Evolutionary conservation across 345 rosid species (phyloP).

Genomic region (Arabis hirsuta): DNA sequence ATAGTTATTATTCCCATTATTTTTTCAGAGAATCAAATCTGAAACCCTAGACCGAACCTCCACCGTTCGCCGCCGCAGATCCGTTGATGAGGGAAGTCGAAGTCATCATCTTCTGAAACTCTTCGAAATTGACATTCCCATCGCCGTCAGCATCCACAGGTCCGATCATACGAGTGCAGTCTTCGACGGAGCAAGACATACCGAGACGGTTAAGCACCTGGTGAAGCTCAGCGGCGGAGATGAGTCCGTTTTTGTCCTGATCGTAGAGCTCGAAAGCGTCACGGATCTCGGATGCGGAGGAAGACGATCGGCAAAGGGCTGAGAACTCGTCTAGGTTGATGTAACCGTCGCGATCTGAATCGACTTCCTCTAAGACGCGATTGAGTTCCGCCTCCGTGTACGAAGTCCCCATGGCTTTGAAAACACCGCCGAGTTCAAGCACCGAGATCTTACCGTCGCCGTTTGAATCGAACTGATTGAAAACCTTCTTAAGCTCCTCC

Average conservation of each 20-base stretch:
- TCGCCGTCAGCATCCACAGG: constrained; percentile 88
- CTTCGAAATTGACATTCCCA: constrained; percentile 74
- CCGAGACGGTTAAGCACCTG: constrained; percentile 66
- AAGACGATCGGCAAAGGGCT: constrained; percentile 56
- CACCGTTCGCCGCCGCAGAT: constrained; percentile 12
- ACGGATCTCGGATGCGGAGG: constrained; percentile 63
- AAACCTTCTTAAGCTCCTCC: constrained; percentile 64
- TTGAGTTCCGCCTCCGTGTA: constrained; percentile 53
- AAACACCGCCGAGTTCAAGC: constrained; percentile 63
- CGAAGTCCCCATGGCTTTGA: constrained; percentile 65
- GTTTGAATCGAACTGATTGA: constrained; percentile 81
- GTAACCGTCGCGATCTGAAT: constrained; percentile 76
- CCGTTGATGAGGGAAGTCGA: constrained; percentile 34
- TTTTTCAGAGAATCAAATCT: constrained; percentile 2
- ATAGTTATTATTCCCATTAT: constrained; percentile 8
- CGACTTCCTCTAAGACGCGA: constrained; percentile 74
- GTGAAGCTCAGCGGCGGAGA: constrained; percentile 73
- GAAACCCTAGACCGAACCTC: constrained; percentile 24
- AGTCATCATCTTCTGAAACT: constrained; percentile 86
- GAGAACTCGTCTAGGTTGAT: constrained; percentile 70
- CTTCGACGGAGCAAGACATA: constrained; percentile 68
- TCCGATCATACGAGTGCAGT: constrained; percentile 67
- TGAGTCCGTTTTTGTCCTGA: constrained; percentile 74
- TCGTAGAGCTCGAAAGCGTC: constrained; percentile 96
- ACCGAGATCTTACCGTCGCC: constrained; percentile 90